These are phyloP conservation scores for Ustilago curta DNA, from an alignment of 1,284 basidiomycete genomes.

Conservation along the genomic window DNA sequence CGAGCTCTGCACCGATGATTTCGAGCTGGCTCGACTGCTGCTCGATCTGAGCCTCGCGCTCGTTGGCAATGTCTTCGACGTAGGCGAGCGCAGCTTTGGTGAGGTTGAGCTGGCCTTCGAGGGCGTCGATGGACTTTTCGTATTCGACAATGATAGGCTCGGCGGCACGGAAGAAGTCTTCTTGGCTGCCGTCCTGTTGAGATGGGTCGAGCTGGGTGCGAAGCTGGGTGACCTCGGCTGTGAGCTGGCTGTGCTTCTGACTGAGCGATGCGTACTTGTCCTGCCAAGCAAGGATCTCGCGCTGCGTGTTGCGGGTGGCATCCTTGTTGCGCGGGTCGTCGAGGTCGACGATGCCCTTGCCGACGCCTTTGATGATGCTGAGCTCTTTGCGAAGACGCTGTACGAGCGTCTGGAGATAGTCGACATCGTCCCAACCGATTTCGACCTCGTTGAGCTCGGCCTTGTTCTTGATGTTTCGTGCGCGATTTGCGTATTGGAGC, in stretches of 20 bases:
- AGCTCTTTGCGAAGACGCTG: constrained; percentile 82
- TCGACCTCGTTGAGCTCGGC: constrained; percentile 93
- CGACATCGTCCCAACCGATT: constrained; percentile 97
- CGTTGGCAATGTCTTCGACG: constrained; percentile 89
- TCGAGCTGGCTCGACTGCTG: constrained; percentile 72
- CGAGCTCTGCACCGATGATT: constrained; percentile 75
- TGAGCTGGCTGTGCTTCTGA: constrained; percentile 85
- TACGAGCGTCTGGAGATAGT: constrained; percentile 81
- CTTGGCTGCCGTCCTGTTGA: constrained; percentile 72
- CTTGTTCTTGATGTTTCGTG: constrained; percentile 95
- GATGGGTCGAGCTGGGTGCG: constrained; percentile 53
- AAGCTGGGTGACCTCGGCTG: constrained; percentile 81
- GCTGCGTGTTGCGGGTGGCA: constrained; percentile 65
- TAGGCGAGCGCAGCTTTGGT: constrained; percentile 87
- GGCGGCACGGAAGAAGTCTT: constrained; percentile 92
- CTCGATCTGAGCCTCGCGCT: constrained; percentile 83
- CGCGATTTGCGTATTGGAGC: constrained; percentile 97
- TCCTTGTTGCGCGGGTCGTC: constrained; percentile 39
- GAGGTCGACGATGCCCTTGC: constrained; percentile 43
- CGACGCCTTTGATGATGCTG: constrained; percentile 79
- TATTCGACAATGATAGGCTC: constrained; percentile 96
- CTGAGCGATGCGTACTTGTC: constrained; percentile 84
- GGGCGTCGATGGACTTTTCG: constrained; percentile 93
- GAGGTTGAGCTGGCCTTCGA: constrained; percentile 92
- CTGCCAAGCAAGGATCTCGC: constrained; percentile 80